Evolutionary conservation across 495 filamentous ascomycete genomes (phyloP).

Genomic region (Glonium stellatum): DNA sequence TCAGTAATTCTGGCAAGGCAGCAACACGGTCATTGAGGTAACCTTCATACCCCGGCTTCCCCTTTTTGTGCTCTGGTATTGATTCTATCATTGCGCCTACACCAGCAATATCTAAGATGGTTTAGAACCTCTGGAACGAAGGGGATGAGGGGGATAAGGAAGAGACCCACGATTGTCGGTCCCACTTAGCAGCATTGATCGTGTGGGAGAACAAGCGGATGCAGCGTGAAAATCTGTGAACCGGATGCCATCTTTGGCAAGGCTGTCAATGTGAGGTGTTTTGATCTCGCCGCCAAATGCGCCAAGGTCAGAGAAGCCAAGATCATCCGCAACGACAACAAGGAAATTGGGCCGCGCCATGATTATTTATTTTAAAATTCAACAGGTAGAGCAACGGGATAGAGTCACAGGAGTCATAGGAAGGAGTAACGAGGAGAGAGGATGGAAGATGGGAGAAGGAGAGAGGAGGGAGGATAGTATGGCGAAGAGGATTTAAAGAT

Average conservation of each 20-base stretch:
- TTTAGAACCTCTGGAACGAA: background rate
- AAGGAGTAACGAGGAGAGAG: too few species aligned
- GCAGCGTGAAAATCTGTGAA: slow-evolving; percentile 35
- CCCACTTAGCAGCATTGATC: slow-evolving; percentile 43
- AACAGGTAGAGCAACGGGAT: too few species aligned
- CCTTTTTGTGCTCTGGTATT: slow-evolving; percentile 30
- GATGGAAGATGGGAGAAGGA: too few species aligned
- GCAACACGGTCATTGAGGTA: slow-evolving; percentile 56
- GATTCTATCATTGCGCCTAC: slow-evolving; percentile 40
- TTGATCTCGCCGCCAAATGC: slow-evolving; percentile 34
- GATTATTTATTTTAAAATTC: too few species aligned
- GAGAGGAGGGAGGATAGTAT: too few species aligned
- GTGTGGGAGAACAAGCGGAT: slow-evolving; percentile 35
- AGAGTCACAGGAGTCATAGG: too few species aligned
- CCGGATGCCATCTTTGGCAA: slow-evolving; percentile 30
- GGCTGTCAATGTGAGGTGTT: slow-evolving; percentile 31
- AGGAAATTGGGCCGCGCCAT: slow-evolving; percentile 31
- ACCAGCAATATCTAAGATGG: slow-evolving; percentile 40
- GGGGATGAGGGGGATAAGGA: background rate
- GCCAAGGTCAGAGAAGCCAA: slow-evolving; percentile 34
- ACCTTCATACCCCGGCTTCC: slow-evolving; percentile 54
- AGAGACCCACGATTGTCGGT: slow-evolving; percentile 39
- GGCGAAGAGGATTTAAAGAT: too few species aligned
- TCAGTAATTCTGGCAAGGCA: slow-evolving; percentile 53
- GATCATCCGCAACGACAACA: slow-evolving; percentile 36